phyloP scores from a whole-genome alignment of 352 stramenopile genomes.

The Phytophthora multivora region DNA sequence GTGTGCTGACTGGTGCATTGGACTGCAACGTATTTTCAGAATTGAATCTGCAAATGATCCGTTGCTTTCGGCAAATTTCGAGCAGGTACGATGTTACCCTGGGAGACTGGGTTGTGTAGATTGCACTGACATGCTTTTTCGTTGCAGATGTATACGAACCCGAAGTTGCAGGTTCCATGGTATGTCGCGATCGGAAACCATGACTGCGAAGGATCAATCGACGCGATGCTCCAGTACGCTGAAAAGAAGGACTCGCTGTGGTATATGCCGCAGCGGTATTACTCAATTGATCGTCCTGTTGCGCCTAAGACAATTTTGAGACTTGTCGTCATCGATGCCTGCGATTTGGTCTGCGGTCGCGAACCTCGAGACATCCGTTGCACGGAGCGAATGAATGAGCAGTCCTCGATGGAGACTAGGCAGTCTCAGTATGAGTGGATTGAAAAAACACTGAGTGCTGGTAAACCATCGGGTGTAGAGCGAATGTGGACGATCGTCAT shows the following conservation, averaged over 20 bases:
- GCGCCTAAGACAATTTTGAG: conserved; percentile 81
- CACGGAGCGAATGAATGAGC: conserved; percentile 76
- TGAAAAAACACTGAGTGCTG: conserved; percentile 58
- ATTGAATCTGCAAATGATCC: conserved; percentile 64
- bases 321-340: conserved; percentile 81
- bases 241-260: conserved; percentile 69
- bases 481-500: conserved; percentile 88
- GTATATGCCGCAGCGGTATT: conserved; percentile 84
- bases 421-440: conserved; percentile 82
- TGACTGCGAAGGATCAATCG: conserved; percentile 85
- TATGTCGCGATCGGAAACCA: conserved; percentile 91
- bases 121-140: conserved; percentile 1
- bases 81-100: conserved; percentile 47
- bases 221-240: conserved; percentile 83
- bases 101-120: neutral
- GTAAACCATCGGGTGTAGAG: conserved; percentile 67
- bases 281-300: conserved; percentile 77
- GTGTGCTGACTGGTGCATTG: conserved; percentile 1
- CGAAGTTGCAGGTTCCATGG: conserved; percentile 73
- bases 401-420: conserved; percentile 65
- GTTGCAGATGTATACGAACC: conserved; percentile 73
- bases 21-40: conserved; percentile 26
- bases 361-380: conserved; percentile 81
- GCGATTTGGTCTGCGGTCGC: conserved; percentile 82
- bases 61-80: conserved; percentile 70